Evolutionary conservation across 202 grass and related monocot species (phyloP), one percentile per base, ranked within the genome.

Genomic region (Eragrostis tef): DNA sequence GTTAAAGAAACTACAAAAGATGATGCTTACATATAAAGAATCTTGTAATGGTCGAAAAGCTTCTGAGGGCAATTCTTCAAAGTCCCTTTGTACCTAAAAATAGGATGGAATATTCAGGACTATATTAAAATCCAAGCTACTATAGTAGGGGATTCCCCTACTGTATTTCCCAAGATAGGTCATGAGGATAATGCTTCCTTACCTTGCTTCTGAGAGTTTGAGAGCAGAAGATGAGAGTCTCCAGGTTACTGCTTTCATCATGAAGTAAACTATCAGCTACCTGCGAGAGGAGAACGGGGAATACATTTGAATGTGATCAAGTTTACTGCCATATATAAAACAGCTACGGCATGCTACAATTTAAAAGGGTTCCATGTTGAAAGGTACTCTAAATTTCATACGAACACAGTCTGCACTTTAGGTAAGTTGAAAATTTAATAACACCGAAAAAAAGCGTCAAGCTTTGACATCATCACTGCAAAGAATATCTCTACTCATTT

Each of bases 121-220:
- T 34, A 49, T 1, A 49, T 53, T 49, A 64, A 82, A 68, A 85
- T 79, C 21, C 76, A 59, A 39, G 6, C 34, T 3, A 39, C 1
- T 39, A 39, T 6, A 5, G 34, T 5, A 39, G 34, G 5, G 34
- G 34, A 39, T 39, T 60, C 10, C 20, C 57, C 57, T 26, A 24
- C 10, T 60, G 21, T 26, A 60, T 60, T 27, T 27, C 22, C 22
- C 58, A 12, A 3, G 4, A 27, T 49, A 79, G 17, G 25, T 64
- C 49, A 74, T 73, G 71, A 27, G 50, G 71, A 82, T 39, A 58
- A 70, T 50, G 2, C 12, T 41, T 80, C 75, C 54, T 84, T 93
- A 91, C 96, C 96, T 98, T 98, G 89, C 92, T 91, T 90, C 95
- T 90, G 19, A 98, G 92, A 52, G 95, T 98, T 81, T 98, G 95